These are phyloP conservation scores for Solanum commersonii DNA, from an alignment of 257 asterid species.

Conservation along the genomic window DNA sequence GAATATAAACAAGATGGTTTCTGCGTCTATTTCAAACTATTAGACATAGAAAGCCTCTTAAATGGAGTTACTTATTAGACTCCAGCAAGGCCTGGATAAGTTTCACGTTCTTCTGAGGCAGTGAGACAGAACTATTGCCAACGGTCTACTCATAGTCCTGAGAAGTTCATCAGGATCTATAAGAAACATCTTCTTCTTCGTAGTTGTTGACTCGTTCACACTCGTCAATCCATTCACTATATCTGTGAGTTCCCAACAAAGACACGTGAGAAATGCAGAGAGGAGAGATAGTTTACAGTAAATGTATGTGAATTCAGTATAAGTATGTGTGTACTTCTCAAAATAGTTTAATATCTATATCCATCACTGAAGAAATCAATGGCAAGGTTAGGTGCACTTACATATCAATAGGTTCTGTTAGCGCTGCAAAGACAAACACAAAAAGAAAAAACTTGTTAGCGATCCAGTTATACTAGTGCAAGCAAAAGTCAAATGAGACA, in stretches of 20 bases:
- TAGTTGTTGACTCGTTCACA: slow-evolving; percentile 73
- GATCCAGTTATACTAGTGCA: neutral
- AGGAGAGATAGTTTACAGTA: neutral
- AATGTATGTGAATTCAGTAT: neutral
- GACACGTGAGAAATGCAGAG: neutral
- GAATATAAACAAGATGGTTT: neutral
- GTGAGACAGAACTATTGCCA: neutral
- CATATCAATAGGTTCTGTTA: slow-evolving; percentile 80
- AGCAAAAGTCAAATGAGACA: neutral
- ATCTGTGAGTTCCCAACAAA: slow-evolving; percentile 26
- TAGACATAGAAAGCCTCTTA: neutral
- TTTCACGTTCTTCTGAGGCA: neutral
- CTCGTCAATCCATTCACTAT: slow-evolving; percentile 96
- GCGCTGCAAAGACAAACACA: slow-evolving; percentile 29
- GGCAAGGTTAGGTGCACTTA: slow-evolving; percentile 17
- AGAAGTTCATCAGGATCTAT: neutral
- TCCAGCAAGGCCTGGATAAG: neutral
- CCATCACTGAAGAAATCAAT: neutral
- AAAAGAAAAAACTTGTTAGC: neutral
- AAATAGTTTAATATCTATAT: neutral
- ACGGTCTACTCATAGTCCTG: neutral
- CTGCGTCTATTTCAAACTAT: neutral
- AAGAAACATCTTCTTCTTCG: slow-evolving; percentile 52
- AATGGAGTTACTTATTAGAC: neutral
- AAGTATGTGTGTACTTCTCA: neutral